These are phyloP conservation scores for Neonectria hederae DNA, from an alignment of 2,329 filamentous ascomycete species.

Conservation along the genomic window DNA sequence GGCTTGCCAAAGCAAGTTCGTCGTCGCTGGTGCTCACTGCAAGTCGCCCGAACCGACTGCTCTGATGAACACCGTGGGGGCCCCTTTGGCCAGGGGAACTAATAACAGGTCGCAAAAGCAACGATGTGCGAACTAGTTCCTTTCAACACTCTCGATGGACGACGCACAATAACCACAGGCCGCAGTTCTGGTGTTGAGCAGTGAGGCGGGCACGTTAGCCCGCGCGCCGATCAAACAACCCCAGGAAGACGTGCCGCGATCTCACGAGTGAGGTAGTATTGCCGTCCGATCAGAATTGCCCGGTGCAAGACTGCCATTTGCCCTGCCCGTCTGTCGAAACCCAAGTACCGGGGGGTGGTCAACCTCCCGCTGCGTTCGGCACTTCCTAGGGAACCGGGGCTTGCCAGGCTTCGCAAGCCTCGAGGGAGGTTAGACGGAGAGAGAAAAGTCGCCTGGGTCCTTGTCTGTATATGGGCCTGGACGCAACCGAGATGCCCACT, in stretches of 20 bases:
- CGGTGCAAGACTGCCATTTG: conserved; percentile 8
- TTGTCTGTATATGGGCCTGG: conserved; percentile 24
- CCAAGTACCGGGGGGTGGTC: conserved; percentile 32
- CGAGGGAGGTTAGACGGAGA: conserved; percentile 11
- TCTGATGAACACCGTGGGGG: conserved; percentile 21
- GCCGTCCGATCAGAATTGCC: conserved; percentile 25
- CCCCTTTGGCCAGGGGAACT: conserved; percentile 13
- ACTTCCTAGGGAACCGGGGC: conserved; percentile 10
- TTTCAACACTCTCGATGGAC: not conserved
- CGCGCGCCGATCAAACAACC: conserved; percentile 12
- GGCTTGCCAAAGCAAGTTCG: conserved; percentile 20
- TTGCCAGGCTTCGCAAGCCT: conserved; percentile 10
- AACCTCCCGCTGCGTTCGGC: conserved; percentile 25
- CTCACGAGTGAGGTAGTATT: conserved; percentile 5
- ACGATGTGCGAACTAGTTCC: conserved; percentile 15
- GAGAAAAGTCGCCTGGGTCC: conserved; percentile 20
- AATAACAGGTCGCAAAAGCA: conserved; percentile 26
- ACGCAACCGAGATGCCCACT: conserved; percentile 28
- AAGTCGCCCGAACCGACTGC: conserved; percentile 16
- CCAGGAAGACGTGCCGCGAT: conserved; percentile 15
- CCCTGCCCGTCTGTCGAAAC: conserved; percentile 15
- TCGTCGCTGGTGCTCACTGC: not conserved
- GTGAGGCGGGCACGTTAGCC: conserved; percentile 1
- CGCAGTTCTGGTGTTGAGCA: not conserved
- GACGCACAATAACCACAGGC: not conserved